A percentile compares a stretch with the other conserved stretches of the same genome.
Conservation (phyloP, 345 rosid genomes). For the Populus tremula region DNA sequence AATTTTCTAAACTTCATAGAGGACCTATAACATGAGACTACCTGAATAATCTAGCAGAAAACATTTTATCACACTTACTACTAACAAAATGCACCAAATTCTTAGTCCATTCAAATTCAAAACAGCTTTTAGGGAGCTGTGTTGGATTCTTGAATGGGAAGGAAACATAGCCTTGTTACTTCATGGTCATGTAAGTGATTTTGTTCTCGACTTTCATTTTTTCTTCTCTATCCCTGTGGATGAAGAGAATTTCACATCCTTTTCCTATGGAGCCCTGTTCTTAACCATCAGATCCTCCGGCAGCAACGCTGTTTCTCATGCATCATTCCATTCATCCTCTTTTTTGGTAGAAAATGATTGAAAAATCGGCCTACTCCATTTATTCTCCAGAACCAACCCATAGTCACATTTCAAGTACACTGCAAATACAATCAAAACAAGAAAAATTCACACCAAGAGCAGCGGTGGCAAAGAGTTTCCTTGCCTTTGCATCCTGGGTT, state of each 20-base stretch:
- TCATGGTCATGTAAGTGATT: not conserved
- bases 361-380: not conserved
- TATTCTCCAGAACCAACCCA: not conserved
- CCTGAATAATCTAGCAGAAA: not conserved
- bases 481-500: no score
- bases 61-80: not conserved
- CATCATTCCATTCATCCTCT: constrained; percentile 84
- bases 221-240: constrained; percentile 31
- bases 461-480: no score
- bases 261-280: constrained; percentile 74
- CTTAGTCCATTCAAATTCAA: not conserved
- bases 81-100: not conserved
- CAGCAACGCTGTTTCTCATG: constrained; percentile 92
- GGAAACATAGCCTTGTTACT: not conserved
- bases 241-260: constrained; percentile 62
- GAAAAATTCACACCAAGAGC: no score
- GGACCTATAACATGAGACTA: not conserved
- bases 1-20: no score
- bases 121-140: not conserved
- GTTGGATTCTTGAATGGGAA: not conserved
- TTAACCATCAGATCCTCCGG: constrained; percentile 64
- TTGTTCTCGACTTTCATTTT: no score
- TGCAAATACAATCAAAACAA: not conserved
- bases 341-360: constrained; percentile 37
- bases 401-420: not conserved